Evolutionary conservation across 345 rosid genomes (phyloP), one percentile per base, ranked within the genome.

Genomic region (Acer campestre): DNA sequence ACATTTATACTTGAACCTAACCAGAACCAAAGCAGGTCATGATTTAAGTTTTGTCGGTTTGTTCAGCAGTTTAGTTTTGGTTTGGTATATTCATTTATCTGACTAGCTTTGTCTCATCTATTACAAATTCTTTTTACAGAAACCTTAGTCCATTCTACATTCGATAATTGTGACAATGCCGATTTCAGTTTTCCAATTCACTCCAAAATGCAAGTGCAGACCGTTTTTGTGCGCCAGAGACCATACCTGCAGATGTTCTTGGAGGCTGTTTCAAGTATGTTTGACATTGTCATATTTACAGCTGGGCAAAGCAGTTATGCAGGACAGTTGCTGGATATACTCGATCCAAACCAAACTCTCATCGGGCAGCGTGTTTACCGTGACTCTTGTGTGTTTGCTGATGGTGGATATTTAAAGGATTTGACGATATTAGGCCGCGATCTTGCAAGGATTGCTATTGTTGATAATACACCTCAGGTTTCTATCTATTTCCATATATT

Each of bases 381-480:
- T 22, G 79, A 76, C 59, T 76, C 79, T 56, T 76, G 79, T 58
- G 73, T 76, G 58, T 67, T 67, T 68, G 51, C 67, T 10, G 63
- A 76, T 76, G 79, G 79, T 8, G 73, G 71, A 59, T 76, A 76
- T 58, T 76, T 76, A 18, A 76, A 76, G 61, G 79, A 76, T 58
- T 66, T 76, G 17, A 68, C 79, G 9, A 76, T 76, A 76, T 22
- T 76, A 27, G 74, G 74, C 35, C 74, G 79, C 44, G 73, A 76
- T 76, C 79, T 76, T 68, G 79, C 79, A 58, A 76, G 79, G 59
- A 76, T 76, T 67, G 79, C 67, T 42, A 68, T 76, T 76, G 79
- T 76, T 40, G 79, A 68, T 68, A 76, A 68, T 25, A 67, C 79
- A 3, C 74, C 79, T 67, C 79, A 76, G 79, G 79, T 76, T 66